Conservation (phyloP, 495 filamentous ascomycete species). For the Chaetomium tenue region DNA sequence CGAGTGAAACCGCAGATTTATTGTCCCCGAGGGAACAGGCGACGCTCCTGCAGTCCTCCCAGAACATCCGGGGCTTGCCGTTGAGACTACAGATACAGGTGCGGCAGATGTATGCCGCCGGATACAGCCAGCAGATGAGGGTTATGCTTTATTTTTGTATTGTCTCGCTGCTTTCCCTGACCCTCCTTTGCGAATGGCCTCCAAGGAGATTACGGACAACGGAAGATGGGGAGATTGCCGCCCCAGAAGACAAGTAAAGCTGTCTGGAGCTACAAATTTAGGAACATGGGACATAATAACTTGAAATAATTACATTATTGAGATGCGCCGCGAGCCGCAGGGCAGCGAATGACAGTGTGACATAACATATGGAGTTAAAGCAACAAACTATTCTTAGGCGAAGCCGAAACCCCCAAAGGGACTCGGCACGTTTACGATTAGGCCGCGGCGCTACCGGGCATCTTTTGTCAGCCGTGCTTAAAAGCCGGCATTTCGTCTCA, state of each 20-base stretch:
- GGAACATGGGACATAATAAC: too few relatives aligned
- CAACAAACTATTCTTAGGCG: too few relatives aligned
- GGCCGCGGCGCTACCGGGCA: too few relatives aligned
- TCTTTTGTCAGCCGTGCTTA: too few relatives aligned
- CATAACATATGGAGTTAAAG: too few relatives aligned
- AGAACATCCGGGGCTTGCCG: neutral
- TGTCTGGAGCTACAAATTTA: too few relatives aligned
- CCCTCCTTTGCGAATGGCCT: neutral
- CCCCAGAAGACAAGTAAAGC: neutral
- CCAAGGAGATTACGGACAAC: neutral
- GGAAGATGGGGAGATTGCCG: neutral
- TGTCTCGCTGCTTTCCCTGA: neutral
- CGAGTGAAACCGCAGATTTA: neutral
- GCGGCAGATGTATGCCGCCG: neutral
- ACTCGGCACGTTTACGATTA: too few relatives aligned
- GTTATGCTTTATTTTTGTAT: slow-evolving; percentile 4
- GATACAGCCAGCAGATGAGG: slow-evolving; percentile 6
- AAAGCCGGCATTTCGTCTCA: too few relatives aligned
- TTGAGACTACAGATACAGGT: neutral
- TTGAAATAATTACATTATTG: too few relatives aligned
- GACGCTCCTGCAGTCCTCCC: neutral
- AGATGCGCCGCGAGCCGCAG: too few relatives aligned
- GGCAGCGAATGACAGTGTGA: too few relatives aligned
- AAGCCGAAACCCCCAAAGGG: too few relatives aligned
- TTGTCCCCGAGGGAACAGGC: neutral